These are phyloP conservation scores for Tylopilus sp. DNA, from an alignment of 768 basidiomycete species.

Conservation along the genomic window DNA sequence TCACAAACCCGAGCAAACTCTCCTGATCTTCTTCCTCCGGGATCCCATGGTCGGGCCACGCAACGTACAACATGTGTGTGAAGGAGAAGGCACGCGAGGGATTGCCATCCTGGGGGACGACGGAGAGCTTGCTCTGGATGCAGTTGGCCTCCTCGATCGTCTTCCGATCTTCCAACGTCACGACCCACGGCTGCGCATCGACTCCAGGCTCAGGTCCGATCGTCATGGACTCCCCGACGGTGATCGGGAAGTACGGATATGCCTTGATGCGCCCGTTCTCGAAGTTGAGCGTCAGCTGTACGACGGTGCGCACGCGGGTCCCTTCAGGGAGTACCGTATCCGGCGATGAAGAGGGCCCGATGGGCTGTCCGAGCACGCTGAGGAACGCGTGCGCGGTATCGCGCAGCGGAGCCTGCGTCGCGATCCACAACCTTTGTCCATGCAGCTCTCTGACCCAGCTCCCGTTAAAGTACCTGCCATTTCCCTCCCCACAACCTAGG, in stretches of 20 bases:
- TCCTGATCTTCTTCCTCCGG: constrained; percentile 57
- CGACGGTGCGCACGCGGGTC: constrained; percentile 65
- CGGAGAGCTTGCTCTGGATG: constrained; percentile 56
- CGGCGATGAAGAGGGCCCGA: constrained; percentile 30
- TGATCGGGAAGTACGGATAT: constrained; percentile 68
- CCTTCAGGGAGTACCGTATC: constrained; percentile 23
- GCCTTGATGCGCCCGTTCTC: constrained; percentile 74
- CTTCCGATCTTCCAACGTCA: constrained; percentile 50
- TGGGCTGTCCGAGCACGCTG: constrained; percentile 56
- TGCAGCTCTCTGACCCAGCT: constrained; percentile 78
- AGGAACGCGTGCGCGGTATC: constrained; percentile 74
- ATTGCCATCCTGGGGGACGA: constrained; percentile 37
- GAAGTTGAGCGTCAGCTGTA: constrained; percentile 75
- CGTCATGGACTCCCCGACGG: constrained; percentile 50
- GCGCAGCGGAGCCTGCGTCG: constrained; percentile 76
- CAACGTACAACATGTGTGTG: constrained; percentile 67
- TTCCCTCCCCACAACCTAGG: constrained; percentile 21
- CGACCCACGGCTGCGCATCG: constrained; percentile 44
- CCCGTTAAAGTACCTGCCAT: constrained; percentile 72
- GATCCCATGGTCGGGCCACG: constrained; percentile 88
- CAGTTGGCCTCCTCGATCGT: constrained; percentile 56
- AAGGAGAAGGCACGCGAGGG: constrained; percentile 45
- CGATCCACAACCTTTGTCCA: constrained; percentile 81
- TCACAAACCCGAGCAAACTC: constrained; percentile 59
- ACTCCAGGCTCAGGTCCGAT: constrained; percentile 45